Conservation (phyloP, 176 grass and related monocot genomes). For the Aegilops bicornis region DNA sequence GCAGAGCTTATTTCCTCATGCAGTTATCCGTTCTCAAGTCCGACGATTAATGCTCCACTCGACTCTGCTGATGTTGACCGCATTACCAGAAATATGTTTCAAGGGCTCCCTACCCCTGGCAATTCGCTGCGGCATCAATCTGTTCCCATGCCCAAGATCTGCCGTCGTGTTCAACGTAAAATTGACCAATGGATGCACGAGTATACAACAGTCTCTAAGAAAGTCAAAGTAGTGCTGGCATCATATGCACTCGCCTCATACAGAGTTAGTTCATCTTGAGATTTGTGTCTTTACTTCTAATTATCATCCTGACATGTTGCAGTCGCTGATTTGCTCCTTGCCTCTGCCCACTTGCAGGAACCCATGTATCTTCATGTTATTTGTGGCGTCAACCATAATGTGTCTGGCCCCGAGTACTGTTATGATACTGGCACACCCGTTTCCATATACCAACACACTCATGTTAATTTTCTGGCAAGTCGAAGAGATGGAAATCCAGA, state of each 20-base stretch:
- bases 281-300: not conserved
- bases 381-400: not conserved
- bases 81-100: not conserved
- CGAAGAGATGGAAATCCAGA: not conserved
- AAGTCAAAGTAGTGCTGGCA: not conserved
- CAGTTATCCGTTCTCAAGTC: not conserved
- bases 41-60: not conserved
- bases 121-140: not conserved
- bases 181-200: not conserved
- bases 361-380: conserved; percentile 7
- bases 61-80: not conserved
- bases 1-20: not conserved
- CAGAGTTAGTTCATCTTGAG: not conserved
- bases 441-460: not conserved
- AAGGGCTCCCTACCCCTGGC: not conserved
- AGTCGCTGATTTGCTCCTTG: not conserved
- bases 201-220: not conserved
- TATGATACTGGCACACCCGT: not conserved
- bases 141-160: not conserved
- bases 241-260: not conserved
- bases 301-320: not conserved
- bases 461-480: conserved; percentile 5
- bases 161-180: not conserved
- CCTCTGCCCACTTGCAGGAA: not conserved
- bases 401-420: not conserved